Evolutionary conservation across 1,139 yeast species (phyloP), one percentile per base, ranked within the genome.

Genomic region (Yamadazyma triangularis): DNA sequence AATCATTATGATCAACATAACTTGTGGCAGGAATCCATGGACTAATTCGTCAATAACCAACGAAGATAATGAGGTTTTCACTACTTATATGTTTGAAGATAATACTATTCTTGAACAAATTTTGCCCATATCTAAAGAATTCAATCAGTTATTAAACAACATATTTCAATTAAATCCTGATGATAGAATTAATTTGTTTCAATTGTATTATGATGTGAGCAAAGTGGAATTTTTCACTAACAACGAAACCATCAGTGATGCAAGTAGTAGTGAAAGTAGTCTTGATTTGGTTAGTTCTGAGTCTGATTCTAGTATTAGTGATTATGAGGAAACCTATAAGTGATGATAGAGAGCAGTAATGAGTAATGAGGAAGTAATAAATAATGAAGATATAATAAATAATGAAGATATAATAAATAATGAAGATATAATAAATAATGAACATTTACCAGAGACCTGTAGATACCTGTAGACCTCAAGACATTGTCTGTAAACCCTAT

Each of bases 1-100:
- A 3, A 80, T 88, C 18, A 78, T 88, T 22, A 64, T 88, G 36
- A 77, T 88, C 40, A 88, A 88, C 51, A 66, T 88, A 31, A 71
- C 86, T 10, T 85, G 95, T 46, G 79, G 87, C 27, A 72, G 95
- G 52, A 88, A 88, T 50, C 96, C 96, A 13, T 88, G 96, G 96
- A 75, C 87, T 33, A 77, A 80, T 43, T 95, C 96, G 4, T 72
- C 82, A 31, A 59, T 74, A 24, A 54, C 56, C 5, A 73, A 73
- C 27, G 85, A 79, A 47, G 62, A 72, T 27, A 73, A 78, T 45
- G 67, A 71, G 9, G 74, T 83, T 12, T 67, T 86, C 40, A 58
- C 64, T 48, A 73, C 70, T 41, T 66, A 63, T 38, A 54, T 61
- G 25, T 45, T 55, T 24, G 48, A 53, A 12, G 51, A 61, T 38